Evolutionary conservation across 495 filamentous ascomycete species (phyloP), one percentile per base, ranked within the genome.

Genomic region (Cercophora samala): DNA sequence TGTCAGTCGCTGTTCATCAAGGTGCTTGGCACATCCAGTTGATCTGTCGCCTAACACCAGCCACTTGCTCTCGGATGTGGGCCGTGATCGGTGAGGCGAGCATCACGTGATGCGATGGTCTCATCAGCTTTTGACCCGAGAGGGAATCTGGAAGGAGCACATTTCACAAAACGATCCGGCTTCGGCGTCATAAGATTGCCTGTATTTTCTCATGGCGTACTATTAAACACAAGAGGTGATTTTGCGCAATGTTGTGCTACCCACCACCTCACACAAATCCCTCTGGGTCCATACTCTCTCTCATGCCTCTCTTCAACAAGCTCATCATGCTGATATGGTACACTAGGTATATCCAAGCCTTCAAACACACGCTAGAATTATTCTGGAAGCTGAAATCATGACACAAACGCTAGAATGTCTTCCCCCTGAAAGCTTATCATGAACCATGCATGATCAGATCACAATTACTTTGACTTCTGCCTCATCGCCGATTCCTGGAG

Each of bases 1-100:
- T 42, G 1, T 46, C 18, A 19, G 32, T 62, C 29, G 26, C 25
- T 29, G 26, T 24, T 62, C 60, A 62, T 62, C 60, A 62, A 62
- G 60, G 60, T 62, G 6, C 60, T 62, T 29, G 60, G 58, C 22
- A 4, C 60, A 25, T 8, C 24, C 8, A 32, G 5, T 3, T n/a
- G 4, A 23, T n/a, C 11, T 25, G 15, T 13, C 15, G 15, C 26
- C 29, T 61, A 61, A 61, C 58, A 61, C 15, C 29, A 8, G 8
- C 8, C 29, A 46, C 37, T 46, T 46, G 4, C 26, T 11, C 37
- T n/a, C 37, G 13, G 37, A 17, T 46, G 60, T 62, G 60, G 60
- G 21, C 60, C 60, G 60, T 22, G 29, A 51, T 19, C 60, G 60
- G 60, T 0, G 53, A 56, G 53, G 53, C 53, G 53, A 23, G 53